phyloP scores from a whole-genome alignment of 2,329 filamentous ascomycete species.

The Colletotrichum truncatum region DNA sequence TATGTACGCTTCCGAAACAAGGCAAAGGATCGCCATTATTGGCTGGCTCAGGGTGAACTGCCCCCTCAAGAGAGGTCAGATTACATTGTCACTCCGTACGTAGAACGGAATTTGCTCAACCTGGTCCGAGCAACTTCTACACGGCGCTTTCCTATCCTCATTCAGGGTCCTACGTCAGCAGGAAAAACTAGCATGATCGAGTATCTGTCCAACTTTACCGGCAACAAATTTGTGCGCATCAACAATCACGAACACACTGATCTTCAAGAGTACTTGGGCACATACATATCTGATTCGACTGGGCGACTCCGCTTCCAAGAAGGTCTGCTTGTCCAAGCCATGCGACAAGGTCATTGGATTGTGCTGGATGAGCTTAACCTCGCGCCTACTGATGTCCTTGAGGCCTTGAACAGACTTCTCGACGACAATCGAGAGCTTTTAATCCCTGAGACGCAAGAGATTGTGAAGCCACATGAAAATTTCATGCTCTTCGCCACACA shows the following conservation, averaged over 20 bases:
- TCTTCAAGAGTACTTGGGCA: conserved; percentile 95
- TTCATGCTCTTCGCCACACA: conserved; percentile 99
- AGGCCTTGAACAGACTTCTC: conserved; percentile 92
- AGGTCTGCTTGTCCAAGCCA: conserved; percentile 89
- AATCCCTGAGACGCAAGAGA: conserved; percentile 95
- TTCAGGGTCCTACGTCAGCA: conserved; percentile 96
- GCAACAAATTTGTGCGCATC: conserved; percentile 97
- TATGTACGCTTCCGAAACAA: conserved; percentile 83
- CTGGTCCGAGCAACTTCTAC: conserved; percentile 94
- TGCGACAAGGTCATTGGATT: conserved; percentile 96
- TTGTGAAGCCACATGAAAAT: conserved; percentile 89
- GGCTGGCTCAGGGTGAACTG: conserved; percentile 81
- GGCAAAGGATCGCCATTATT: conserved; percentile 78
- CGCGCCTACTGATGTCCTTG: conserved; percentile 94
- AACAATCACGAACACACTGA: conserved; percentile 99
- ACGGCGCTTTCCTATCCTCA: conserved; percentile 88
- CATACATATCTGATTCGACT: conserved; percentile 86
- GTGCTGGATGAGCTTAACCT: conserved; percentile 97
- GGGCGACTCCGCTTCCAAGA: conserved; percentile 93
- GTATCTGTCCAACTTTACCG: conserved; percentile 94
- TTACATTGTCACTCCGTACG: conserved; percentile 96
- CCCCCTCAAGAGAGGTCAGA: conserved; percentile 77
- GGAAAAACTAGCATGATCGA: conserved; percentile 99
- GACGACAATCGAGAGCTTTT: conserved; percentile 97
- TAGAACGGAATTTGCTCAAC: conserved; percentile 94